A percentile compares a stretch with the other conserved stretches of the same genome.
These are phyloP conservation scores for Mycotypha africana DNA, from an alignment of 371 early-diverging fungal species.

Conservation along the genomic window DNA sequence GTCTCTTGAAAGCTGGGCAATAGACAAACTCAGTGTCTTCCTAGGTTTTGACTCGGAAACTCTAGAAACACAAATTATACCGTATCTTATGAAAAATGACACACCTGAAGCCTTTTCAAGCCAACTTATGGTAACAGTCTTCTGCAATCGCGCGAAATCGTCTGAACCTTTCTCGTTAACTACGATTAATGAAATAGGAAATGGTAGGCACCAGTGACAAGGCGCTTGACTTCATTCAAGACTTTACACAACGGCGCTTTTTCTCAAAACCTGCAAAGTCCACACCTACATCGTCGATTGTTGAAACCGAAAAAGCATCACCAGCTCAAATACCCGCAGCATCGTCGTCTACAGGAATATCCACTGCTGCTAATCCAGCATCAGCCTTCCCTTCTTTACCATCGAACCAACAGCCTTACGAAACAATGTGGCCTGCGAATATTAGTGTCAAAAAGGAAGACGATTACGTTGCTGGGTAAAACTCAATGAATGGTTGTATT, in stretches of 20 bases:
- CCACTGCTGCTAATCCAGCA: no score
- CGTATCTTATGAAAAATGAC: constrained; percentile 27
- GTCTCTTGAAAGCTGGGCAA: constrained; percentile 30
- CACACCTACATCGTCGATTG: constrained; percentile 1
- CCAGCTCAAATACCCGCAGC: not conserved
- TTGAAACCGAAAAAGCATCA: not conserved
- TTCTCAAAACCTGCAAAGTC: constrained; percentile 1
- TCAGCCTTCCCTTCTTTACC: constrained; percentile 25
- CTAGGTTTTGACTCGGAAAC: constrained; percentile 46
- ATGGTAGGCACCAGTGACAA: constrained; percentile 32
- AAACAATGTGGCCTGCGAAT: constrained; percentile 35
- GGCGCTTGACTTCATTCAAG: constrained; percentile 25
- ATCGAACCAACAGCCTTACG: constrained; percentile 6
- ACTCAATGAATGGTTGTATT: no score
- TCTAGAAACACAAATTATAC: constrained; percentile 30
- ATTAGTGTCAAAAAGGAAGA: constrained; percentile 45
- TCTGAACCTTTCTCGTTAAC: no score
- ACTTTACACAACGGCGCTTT: constrained; percentile 31
- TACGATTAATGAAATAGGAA: constrained; percentile 20
- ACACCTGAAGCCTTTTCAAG: constrained; percentile 29
- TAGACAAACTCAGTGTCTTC: constrained; percentile 34
- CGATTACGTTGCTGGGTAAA: constrained; percentile 40
- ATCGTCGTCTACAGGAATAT: constrained; percentile 5
- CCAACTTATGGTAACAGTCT: constrained; percentile 37
- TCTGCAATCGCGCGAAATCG: no score